Conservation (phyloP, 2,329 filamentous ascomycete genomes). For the Aspergillus neoniger region DNA sequence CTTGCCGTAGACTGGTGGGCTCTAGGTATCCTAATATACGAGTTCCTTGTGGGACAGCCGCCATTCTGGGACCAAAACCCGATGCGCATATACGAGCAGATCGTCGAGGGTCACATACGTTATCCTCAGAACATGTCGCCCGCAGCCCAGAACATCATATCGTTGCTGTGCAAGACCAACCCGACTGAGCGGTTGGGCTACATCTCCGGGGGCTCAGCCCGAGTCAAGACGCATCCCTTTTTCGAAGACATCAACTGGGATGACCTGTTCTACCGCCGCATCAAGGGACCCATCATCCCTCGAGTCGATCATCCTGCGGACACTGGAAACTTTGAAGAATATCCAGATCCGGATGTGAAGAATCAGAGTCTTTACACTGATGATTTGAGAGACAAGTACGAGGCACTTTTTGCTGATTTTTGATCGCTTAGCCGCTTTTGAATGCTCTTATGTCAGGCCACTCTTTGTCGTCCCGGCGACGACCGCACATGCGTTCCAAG, state of each 20-base stretch:
- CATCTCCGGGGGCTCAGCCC: conserved; percentile 60
- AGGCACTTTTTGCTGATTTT: conserved; percentile 63
- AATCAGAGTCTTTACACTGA: conserved; percentile 58
- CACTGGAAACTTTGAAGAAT: conserved; percentile 66
- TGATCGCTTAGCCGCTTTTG: conserved; percentile 33
- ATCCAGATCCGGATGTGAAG: conserved; percentile 57
- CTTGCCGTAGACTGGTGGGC: conserved; percentile 71
- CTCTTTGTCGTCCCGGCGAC: not conserved
- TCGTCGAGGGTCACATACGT: conserved; percentile 63
- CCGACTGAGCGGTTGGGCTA: conserved; percentile 64
- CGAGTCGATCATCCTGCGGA: conserved; percentile 62
- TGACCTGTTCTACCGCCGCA: conserved; percentile 60
- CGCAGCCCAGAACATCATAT: conserved; percentile 63
- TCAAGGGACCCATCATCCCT: conserved; percentile 65
- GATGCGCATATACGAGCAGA: conserved; percentile 70
- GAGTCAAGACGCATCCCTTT: conserved; percentile 64
- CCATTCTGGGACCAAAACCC: conserved; percentile 71
- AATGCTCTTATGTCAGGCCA: not conserved
- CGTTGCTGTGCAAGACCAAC: conserved; percentile 63
- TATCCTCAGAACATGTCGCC: conserved; percentile 62
- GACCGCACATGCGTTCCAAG: not conserved
- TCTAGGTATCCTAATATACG: conserved; percentile 66
- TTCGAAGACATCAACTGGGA: conserved; percentile 65
- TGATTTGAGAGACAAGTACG: conserved; percentile 62
- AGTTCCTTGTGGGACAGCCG: conserved; percentile 67